phyloP scores from a whole-genome alignment of 352 stramenopile species.

The Pythium phragmiticola region DNA sequence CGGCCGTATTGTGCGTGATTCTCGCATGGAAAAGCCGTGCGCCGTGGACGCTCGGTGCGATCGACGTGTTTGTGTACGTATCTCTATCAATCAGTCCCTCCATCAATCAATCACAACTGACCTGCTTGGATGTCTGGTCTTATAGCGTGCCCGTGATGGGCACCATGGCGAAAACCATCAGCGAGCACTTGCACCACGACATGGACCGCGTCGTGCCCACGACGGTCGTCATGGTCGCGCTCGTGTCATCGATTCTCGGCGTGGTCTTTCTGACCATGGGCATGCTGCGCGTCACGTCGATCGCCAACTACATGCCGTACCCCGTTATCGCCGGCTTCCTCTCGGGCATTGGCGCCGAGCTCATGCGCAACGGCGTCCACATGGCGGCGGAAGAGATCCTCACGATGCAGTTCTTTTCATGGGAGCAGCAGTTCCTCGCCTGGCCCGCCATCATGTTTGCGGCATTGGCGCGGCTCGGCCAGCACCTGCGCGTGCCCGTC shows the following conservation, averaged over 20 bases:
- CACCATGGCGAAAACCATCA: slow-evolving; percentile 74
- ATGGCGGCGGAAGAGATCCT: slow-evolving; percentile 66
- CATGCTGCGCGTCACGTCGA: slow-evolving; percentile 64
- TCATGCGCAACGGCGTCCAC: slow-evolving; percentile 81
- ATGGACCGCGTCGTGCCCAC: slow-evolving; percentile 65
- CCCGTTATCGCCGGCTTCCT: slow-evolving; percentile 82
- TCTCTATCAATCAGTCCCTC: too few species aligned
- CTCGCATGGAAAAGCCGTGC: slow-evolving; percentile 73
- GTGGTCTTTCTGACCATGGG: slow-evolving; percentile 71
- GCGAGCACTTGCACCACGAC: slow-evolving; percentile 51
- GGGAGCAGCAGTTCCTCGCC: slow-evolving; percentile 51
- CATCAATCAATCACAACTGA: background rate
- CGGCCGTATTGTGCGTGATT: slow-evolving; percentile 62
- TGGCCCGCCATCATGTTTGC: slow-evolving; percentile 65
- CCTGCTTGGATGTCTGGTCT: background rate
- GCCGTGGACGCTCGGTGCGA: slow-evolving; percentile 71
- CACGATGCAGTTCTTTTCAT: slow-evolving; percentile 52
- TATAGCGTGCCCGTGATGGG: slow-evolving; percentile 65
- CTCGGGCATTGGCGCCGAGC: slow-evolving; percentile 70
- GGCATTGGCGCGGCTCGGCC: slow-evolving; percentile 44
- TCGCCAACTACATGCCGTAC: slow-evolving; percentile 86
- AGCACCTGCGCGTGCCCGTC: slow-evolving; percentile 62
- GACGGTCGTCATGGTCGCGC: slow-evolving; percentile 66
- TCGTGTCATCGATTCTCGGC: slow-evolving; percentile 64
- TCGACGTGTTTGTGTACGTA: slow-evolving; percentile 78